phyloP scores from a whole-genome alignment of 83 land plant species.

The Picea engelmannii region DNA sequence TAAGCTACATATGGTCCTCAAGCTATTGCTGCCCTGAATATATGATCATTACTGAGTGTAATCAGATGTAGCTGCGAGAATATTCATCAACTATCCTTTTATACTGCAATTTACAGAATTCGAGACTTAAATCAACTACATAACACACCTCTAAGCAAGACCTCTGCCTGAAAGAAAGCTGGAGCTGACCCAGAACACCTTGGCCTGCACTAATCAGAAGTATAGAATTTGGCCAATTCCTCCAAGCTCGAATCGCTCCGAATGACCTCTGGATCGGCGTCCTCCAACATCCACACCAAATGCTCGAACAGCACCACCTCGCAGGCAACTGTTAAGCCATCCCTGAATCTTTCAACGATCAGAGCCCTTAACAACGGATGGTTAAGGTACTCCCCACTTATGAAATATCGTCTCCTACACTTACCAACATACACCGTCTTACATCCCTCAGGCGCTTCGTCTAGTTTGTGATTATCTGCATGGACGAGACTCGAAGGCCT shows the following conservation, averaged over 20 bases:
- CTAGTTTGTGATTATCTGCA: neutral
- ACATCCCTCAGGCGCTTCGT: slow-evolving; percentile 25
- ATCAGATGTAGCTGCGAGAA: too few relatives aligned
- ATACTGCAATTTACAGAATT: too few relatives aligned
- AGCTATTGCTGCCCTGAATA: too few relatives aligned
- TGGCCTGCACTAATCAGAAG: neutral
- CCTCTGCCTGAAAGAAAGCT: too few relatives aligned
- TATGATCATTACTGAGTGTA: too few relatives aligned
- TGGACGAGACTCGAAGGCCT: neutral
- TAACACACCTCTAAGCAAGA: too few relatives aligned
- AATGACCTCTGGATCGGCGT: slow-evolving; percentile 27
- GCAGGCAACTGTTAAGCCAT: slow-evolving; percentile 41
- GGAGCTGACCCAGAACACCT: too few relatives aligned
- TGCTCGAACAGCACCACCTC: slow-evolving; percentile 70
- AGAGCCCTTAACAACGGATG: slow-evolving; percentile 49
- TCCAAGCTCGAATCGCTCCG: slow-evolving; percentile 20
- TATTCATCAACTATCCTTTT: too few relatives aligned
- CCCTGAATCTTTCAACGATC: slow-evolving; percentile 29
- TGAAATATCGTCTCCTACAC: slow-evolving; percentile 40
- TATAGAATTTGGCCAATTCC: slow-evolving; percentile 42
- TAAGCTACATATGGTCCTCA: too few relatives aligned
- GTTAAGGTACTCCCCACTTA: slow-evolving; percentile 36
- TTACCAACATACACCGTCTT: slow-evolving; percentile 42
- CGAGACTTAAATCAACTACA: too few relatives aligned
- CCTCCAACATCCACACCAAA: slow-evolving; percentile 63